A percentile compares a stretch with the other conserved stretches of the same genome.
phyloP scores from a whole-genome alignment of 306 rosid species.

The Hylodesmum podocarpum region DNA sequence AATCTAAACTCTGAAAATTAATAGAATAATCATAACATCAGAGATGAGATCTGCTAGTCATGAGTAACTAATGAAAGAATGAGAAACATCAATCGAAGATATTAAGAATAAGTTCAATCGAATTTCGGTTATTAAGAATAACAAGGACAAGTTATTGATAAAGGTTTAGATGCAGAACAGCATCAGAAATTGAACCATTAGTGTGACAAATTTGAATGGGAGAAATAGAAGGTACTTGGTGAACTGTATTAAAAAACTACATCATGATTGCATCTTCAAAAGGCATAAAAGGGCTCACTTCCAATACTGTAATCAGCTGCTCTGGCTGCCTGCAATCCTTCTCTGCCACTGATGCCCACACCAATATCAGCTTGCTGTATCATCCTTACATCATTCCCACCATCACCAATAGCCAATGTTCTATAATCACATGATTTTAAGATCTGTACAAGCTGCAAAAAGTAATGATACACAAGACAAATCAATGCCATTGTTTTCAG shows the following conservation, averaged over 20 bases:
- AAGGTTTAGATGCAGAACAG: slow-evolving; percentile 2
- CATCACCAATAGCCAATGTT: slow-evolving; percentile 98
- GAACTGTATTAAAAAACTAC: slow-evolving; percentile 17
- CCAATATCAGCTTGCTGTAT: slow-evolving; percentile 98
- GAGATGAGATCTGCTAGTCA: slow-evolving; percentile 25
- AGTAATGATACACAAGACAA: slow-evolving; percentile 28
- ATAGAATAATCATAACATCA: slow-evolving; percentile 27
- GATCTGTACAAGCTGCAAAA: slow-evolving; percentile 91
- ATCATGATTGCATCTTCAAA: slow-evolving; percentile 15
- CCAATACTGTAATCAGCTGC: slow-evolving; percentile 98
- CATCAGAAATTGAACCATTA: slow-evolving; percentile 12
- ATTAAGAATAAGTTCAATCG: slow-evolving; percentile 12
- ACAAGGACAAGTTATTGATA: not conserved
- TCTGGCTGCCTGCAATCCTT: slow-evolving; percentile 99
- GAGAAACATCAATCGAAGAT: slow-evolving; percentile 23
- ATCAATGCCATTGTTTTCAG: slow-evolving; percentile 14
- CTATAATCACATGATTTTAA: slow-evolving; percentile 90
- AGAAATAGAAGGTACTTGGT: slow-evolving; percentile 5
- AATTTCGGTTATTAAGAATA: slow-evolving; percentile 16
- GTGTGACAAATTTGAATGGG: not conserved
- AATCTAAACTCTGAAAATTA: slow-evolving; percentile 89
- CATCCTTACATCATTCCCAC: slow-evolving; percentile 99
- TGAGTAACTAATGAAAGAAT: slow-evolving; percentile 5
- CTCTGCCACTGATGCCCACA: slow-evolving; percentile 98
- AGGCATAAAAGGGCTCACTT: slow-evolving; percentile 54